Conservation (phyloP, 1,139 yeast species). For the Debaryomyces udenii region DNA sequence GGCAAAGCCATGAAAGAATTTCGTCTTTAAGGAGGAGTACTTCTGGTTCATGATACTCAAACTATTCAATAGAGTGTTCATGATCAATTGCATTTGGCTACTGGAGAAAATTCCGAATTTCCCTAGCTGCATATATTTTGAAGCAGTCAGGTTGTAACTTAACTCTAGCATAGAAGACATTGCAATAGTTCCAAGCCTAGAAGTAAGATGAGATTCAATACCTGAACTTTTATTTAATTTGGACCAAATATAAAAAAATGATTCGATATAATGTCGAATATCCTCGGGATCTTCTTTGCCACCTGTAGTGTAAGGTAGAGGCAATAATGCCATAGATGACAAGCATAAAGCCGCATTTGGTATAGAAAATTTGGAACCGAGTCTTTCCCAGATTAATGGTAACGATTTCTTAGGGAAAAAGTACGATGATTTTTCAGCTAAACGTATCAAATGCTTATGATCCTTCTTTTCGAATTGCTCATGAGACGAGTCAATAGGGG, state of each 20-base stretch:
- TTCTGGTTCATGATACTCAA: constrained; percentile 49
- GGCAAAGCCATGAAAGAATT: constrained; percentile 61
- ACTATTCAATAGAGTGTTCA: constrained; percentile 59
- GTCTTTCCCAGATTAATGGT: constrained; percentile 38
- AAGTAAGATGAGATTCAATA: constrained; percentile 68
- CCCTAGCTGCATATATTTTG: constrained; percentile 22
- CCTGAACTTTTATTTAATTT: constrained; percentile 58
- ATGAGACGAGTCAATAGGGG: constrained; percentile 32
- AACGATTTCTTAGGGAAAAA: constrained; percentile 45
- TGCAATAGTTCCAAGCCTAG: constrained; percentile 66
- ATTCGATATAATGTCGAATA: constrained; percentile 58
- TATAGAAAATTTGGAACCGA: constrained; percentile 55
- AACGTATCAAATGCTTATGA: constrained; percentile 42
- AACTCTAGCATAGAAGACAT: constrained; percentile 46
- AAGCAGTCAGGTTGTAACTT: constrained; percentile 26
- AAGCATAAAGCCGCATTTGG: constrained; percentile 61
- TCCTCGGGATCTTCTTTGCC: constrained; percentile 36
- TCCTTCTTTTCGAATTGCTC: constrained; percentile 46
- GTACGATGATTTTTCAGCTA: constrained; percentile 51
- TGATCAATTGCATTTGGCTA: constrained; percentile 59
- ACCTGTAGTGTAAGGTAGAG: constrained; percentile 34
- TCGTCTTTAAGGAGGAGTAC: constrained; percentile 40
- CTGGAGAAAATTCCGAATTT: constrained; percentile 64
- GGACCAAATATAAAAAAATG: constrained; percentile 76
- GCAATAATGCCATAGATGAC: constrained; percentile 60